Evolutionary conservation across 2,329 filamentous ascomycete species (phyloP).

Genomic region (Cladophialophora yegresii): DNA sequence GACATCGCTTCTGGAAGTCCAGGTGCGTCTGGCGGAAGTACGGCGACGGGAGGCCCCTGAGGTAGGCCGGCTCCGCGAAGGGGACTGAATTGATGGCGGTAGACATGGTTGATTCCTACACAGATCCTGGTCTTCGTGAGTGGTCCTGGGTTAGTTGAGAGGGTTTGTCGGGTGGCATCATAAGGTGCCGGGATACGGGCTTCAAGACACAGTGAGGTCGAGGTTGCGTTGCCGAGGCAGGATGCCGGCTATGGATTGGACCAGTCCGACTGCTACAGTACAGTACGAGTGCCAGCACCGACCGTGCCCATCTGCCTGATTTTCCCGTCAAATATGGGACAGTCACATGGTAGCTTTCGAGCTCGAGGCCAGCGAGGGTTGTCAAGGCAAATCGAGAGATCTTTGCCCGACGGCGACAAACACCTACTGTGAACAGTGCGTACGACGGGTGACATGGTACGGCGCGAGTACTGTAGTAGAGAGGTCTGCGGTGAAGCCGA

Average conservation of each 20-base stretch:
- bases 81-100: constrained; percentile 44
- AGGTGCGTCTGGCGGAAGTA: constrained; percentile 68
- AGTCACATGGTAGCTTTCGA: not conserved
- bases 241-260: not conserved
- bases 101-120: not conserved
- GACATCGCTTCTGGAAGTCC: constrained; percentile 67
- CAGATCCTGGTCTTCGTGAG: not conserved
- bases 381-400: not conserved
- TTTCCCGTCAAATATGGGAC: not conserved
- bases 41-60: constrained; percentile 68
- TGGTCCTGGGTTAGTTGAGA: not conserved
- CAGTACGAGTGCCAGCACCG: too few relatives aligned
- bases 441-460: not conserved
- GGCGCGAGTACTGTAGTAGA: not conserved
- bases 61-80: constrained; percentile 72
- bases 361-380: not conserved
- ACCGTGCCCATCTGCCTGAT: not conserved
- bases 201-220: not conserved
- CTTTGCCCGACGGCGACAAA: not conserved
- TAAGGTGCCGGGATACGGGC: not conserved
- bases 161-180: not conserved
- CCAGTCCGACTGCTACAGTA: not conserved
- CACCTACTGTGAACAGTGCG: not conserved
- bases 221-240: not conserved
- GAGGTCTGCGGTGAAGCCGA: too few relatives aligned